Percentiles rank a stretch among this genome's conserved stretches.
Evolutionary conservation across 352 stramenopile genomes (phyloP).

Genomic region (Phytopythium mirpurense): DNA sequence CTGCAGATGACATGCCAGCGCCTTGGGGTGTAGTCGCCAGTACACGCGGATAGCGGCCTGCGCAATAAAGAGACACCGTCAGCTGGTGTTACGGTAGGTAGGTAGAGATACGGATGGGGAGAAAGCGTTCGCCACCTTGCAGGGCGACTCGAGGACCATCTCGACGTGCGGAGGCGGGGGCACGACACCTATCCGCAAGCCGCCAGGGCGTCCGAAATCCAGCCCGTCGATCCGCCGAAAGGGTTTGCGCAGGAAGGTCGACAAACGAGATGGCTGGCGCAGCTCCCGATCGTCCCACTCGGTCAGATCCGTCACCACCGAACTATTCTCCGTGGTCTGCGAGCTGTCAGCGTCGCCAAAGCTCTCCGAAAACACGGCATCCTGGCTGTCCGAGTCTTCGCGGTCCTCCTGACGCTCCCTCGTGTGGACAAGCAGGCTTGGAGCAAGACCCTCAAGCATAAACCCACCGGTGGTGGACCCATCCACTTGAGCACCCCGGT

Average conservation of each 20-base stretch:
- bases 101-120: too few species aligned
- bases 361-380: conserved; percentile 67
- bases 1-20: conserved; percentile 56
- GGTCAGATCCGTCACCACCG: conserved; percentile 48
- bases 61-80: not conserved
- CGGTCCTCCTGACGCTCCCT: conserved; percentile 17
- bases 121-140: conserved; percentile 33
- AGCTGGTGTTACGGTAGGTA: too few species aligned
- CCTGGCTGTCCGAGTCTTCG: conserved; percentile 65
- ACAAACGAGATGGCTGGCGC: conserved; percentile 53
- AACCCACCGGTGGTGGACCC: conserved; percentile 18
- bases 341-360: conserved; percentile 73
- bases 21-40: conserved; percentile 50
- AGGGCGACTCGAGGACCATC: conserved; percentile 43
- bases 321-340: conserved; percentile 68
- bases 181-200: conserved; percentile 36
- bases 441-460: conserved; percentile 11
- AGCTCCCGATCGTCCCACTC: conserved; percentile 42
- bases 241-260: conserved; percentile 60
- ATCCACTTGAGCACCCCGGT: conserved; percentile 2
- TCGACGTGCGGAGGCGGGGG: conserved; percentile 39
- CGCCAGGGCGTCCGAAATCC: conserved; percentile 32
- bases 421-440: not conserved
- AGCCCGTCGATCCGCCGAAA: conserved; percentile 58
- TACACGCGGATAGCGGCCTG: conserved; percentile 59